Evolutionary conservation across 768 basidiomycete genomes (phyloP), one percentile per base, ranked within the genome.

Genomic region (Boletus subparvulus): DNA sequence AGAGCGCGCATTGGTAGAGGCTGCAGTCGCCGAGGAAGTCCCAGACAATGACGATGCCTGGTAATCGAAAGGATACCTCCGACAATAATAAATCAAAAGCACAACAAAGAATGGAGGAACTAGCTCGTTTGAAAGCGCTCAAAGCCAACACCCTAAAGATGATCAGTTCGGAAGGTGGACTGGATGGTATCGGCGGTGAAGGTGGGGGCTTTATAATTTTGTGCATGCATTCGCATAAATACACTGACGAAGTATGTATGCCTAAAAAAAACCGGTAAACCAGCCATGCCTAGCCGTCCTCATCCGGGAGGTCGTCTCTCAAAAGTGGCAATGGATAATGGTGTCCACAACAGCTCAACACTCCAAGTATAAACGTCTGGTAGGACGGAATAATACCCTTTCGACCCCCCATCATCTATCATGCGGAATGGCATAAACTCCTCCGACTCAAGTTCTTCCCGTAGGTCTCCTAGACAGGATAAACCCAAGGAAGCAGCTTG

Each of bases 61-160:
- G 16, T 36, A 10, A 26, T 37, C 2, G 43, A 19, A 46, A 82
- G 65, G 92, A 94, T 61, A 85, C 89, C 62, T 84, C 93, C n/a
- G 83, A 82, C 64, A 77, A 58, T 41, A 64, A 49, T 32, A 61
- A 52, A 24, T 62, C 61, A 4, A 64, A 61, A 46, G 66, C 41
- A 42, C 64, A 68, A 36, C 66, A 64, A 30, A 57, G 55, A 52
- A 85, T 80, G 64, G 94, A 94, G 62, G 90, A 94, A 61, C 83
- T 95, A 14, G 84, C 83, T 63, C 81, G 90, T 42, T 69, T 98
- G 59, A 92, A 91, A 71, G 78, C 81, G 11, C 78, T 98, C n/a
- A 92, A 93, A 75, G 82, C 87, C 78, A 85, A 87, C 59, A 94
- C 97, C 63, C 74, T 94, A 61, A 91, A 88, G 69, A 76, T 77